phyloP scores from a whole-genome alignment of 495 filamentous ascomycete species.

The Hyphodiscus hymeniophilus region DNA sequence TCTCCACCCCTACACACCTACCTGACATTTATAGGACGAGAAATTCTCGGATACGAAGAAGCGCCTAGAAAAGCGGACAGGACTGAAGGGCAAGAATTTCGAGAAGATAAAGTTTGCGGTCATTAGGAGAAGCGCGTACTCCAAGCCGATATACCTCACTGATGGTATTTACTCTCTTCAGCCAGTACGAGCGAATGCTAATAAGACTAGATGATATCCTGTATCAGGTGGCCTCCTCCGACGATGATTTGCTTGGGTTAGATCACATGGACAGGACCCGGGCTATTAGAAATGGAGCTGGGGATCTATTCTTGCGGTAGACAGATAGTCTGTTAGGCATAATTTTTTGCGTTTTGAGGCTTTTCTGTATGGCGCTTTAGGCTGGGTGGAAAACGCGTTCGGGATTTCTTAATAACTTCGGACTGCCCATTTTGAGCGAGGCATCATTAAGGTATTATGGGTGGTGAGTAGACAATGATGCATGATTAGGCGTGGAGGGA shows the following conservation, averaged over 20 bases:
- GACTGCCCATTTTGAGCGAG: too few relatives aligned
- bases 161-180: too few relatives aligned
- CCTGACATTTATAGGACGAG: constrained; percentile 35
- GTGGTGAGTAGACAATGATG: too few relatives aligned
- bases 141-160: constrained; percentile 70
- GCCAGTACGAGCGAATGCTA: too few relatives aligned
- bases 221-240: constrained; percentile 55
- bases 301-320: constrained; percentile 51
- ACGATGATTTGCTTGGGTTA: constrained; percentile 78
- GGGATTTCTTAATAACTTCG: neutral
- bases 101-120: constrained; percentile 98
- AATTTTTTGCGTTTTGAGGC: constrained; percentile 2
- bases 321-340: neutral
- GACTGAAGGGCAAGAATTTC: constrained; percentile 94
- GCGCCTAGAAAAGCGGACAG: constrained; percentile 78
- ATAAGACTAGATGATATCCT: constrained; percentile 66
- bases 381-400: constrained; percentile 1
- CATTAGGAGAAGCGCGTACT: constrained; percentile 57
- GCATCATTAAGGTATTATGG: too few relatives aligned
- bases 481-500: too few relatives aligned
- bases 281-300: constrained; percentile 39
- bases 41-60: constrained; percentile 85
- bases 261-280: constrained; percentile 75
- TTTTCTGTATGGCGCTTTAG: constrained; percentile 7
- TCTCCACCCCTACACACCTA: neutral